Conservation (phyloP, 805 yeast species). For the Millerozyma miso region DNA sequence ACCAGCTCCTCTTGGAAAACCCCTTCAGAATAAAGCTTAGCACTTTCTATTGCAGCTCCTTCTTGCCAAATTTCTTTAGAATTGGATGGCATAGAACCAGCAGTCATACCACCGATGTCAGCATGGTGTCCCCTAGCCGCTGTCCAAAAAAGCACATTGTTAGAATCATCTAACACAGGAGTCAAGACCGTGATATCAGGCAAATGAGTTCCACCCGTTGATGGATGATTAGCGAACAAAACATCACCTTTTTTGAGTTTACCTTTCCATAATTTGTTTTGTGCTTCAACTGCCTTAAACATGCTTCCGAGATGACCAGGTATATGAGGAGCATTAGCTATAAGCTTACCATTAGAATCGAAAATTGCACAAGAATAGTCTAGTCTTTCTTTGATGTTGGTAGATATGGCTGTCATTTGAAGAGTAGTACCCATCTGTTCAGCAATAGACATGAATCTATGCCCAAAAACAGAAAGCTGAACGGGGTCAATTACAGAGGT, state of each 20-base stretch:
- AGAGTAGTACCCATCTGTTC: constrained; percentile 84
- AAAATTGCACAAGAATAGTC: constrained; percentile 85
- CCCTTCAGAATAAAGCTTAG: constrained; percentile 64
- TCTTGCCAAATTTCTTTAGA: constrained; percentile 83
- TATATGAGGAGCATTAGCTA: constrained; percentile 85
- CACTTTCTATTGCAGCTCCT: constrained; percentile 84
- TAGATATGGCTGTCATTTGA: constrained; percentile 75
- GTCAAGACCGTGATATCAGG: constrained; percentile 79
- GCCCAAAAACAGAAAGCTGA: constrained; percentile 70
- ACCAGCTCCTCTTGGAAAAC: constrained; percentile 71
- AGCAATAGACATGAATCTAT: constrained; percentile 86
- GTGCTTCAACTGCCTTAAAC: constrained; percentile 54
- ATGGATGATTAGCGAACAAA: constrained; percentile 33
- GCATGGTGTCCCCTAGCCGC: constrained; percentile 97
- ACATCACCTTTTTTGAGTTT: constrained; percentile 29
- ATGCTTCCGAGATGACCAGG: constrained; percentile 86
- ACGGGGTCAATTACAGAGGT: constrained; percentile 54
- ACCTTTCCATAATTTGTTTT: constrained; percentile 23
- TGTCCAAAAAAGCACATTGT: constrained; percentile 71
- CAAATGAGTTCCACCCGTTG: constrained; percentile 42
- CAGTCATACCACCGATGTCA: constrained; percentile 87
- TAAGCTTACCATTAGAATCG: constrained; percentile 67
- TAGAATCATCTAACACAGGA: constrained; percentile 58
- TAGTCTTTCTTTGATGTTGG: constrained; percentile 77
- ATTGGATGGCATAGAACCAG: constrained; percentile 94